Evolutionary conservation across 2,329 filamentous ascomycete genomes (phyloP).

Genomic region (Sclerotinia sclerotiorum): DNA sequence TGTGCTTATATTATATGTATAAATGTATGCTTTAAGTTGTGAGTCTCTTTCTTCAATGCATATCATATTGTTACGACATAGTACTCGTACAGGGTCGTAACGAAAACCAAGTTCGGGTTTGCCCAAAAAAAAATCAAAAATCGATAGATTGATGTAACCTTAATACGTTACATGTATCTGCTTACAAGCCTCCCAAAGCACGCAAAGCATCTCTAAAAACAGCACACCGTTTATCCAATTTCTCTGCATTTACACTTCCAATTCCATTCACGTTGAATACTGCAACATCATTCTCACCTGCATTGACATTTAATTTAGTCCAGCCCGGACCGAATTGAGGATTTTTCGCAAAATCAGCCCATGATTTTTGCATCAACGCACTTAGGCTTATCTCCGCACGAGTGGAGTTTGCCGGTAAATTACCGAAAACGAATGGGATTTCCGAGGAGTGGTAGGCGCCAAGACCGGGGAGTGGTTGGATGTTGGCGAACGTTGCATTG

Average conservation of each 20-base stretch:
- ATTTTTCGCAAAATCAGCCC: conserved; percentile 18
- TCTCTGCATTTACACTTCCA: neutral
- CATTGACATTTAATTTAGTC: neutral
- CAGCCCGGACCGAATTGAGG: neutral
- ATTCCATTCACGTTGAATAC: conserved; percentile 1
- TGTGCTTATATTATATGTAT: too few relatives aligned
- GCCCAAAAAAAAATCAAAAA: too few relatives aligned
- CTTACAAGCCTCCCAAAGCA: neutral
- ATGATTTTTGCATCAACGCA: conserved; percentile 5
- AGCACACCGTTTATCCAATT: neutral
- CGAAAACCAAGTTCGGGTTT: neutral
- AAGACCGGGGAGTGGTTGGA: conserved; percentile 13
- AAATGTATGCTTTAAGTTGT: neutral
- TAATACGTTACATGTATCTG: neutral
- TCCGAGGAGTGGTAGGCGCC: conserved; percentile 23
- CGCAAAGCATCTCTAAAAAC: neutral
- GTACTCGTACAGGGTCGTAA: neutral
- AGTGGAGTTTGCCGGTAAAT: conserved; percentile 1
- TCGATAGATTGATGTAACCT: neutral
- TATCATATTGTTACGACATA: neutral
- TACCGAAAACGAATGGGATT: conserved; percentile 18
- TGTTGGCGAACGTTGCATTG: conserved; percentile 22
- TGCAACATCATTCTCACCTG: neutral
- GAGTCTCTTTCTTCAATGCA: neutral
- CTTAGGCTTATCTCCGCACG: neutral